These are phyloP conservation scores for Spathaspora sp. DNA, from an alignment of 805 yeast species.

Conservation along the genomic window DNA sequence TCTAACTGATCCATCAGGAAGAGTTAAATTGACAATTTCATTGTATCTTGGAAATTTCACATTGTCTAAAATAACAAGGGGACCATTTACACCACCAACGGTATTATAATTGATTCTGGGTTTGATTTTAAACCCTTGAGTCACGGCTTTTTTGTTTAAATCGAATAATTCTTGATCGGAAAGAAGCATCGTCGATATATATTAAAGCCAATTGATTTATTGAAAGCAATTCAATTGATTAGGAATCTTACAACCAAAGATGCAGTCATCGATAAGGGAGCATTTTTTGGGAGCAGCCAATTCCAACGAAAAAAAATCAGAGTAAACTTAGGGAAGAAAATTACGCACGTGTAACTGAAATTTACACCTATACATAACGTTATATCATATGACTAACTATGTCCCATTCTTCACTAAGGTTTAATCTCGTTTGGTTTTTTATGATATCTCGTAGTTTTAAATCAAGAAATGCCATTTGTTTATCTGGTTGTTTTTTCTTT, in stretches of 20 bases:
- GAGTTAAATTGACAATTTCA: slow-evolving; percentile 93
- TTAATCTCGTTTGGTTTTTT: slow-evolving; percentile 20
- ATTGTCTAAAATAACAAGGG: slow-evolving; percentile 69
- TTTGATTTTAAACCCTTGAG: slow-evolving; percentile 84
- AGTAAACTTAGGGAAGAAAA: background rate
- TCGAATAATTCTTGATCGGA: slow-evolving; percentile 52
- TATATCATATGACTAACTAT: slow-evolving; percentile 20
- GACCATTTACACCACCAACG: slow-evolving; percentile 98
- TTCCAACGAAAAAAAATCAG: background rate
- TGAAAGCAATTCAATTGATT: background rate
- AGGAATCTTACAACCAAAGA: background rate
- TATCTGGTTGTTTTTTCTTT: background rate
- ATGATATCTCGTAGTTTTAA: slow-evolving; percentile 18
- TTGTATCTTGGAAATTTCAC: slow-evolving; percentile 67
- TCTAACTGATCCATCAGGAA: slow-evolving; percentile 92
- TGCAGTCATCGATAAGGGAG: background rate
- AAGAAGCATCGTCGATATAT: slow-evolving; percentile 21
- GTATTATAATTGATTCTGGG: slow-evolving; percentile 94
- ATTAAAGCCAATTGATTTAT: background rate
- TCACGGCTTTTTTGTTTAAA: slow-evolving; percentile 86
- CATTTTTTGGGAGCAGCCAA: background rate
- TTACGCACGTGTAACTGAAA: background rate
- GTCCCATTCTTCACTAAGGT: slow-evolving; percentile 15
- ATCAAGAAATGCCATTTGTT: slow-evolving; percentile 14
- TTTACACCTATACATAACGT: background rate